Base-by-base conservation (phyloP, 148 eudicot species). In the Heliosperma pusillum region DNA sequence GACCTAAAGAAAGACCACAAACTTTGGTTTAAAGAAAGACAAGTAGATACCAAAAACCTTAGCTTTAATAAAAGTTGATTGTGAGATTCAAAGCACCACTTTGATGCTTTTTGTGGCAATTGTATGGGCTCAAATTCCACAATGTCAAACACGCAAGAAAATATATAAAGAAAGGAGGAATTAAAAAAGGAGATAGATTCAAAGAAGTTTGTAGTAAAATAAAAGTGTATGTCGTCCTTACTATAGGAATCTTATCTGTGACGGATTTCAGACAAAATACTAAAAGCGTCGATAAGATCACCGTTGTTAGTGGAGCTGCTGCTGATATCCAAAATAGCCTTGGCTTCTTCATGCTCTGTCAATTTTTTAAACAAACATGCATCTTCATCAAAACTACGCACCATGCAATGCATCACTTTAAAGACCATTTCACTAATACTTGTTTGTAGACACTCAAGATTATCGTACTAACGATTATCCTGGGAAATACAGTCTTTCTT, bases 261-360 rank as follows among this genome's bases (percentile, higher is more conserved):
- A 78, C 79, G 45, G 91, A 84, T 77, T 82, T 86, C 83, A 89
- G 81, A 44, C 83, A 75, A 80, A 79, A 84, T 3, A 89, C 88
- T 15, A 90, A 21, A 22, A 95, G 70, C 63, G 97, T 95, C 6
- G 97, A 90, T 26, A 90, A 50, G 62, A 92, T 71, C 60, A 95
- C 96, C 0, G 92, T 89, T 63, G 89, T 78, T 70, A 95, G 81
- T 7, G 98, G 98, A 19, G 97, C 93, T 24, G 96, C 97, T 66
- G 98, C 97, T 74, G 98, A 93, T 67, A 93, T 47, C 98, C 98
- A 93, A 70, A 93, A 93, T 27, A 88, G 83, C 70, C 74, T 87
- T 6, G 91, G 91, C 50, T 81, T 89, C 72, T 72, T 87, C 76
- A 79, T 65, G 83, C 93, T 90, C 97, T 93, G 87, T 72, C 20